Conservation (phyloP, 2,329 filamentous ascomycete species). For the Trichophyton benhamiae region DNA sequence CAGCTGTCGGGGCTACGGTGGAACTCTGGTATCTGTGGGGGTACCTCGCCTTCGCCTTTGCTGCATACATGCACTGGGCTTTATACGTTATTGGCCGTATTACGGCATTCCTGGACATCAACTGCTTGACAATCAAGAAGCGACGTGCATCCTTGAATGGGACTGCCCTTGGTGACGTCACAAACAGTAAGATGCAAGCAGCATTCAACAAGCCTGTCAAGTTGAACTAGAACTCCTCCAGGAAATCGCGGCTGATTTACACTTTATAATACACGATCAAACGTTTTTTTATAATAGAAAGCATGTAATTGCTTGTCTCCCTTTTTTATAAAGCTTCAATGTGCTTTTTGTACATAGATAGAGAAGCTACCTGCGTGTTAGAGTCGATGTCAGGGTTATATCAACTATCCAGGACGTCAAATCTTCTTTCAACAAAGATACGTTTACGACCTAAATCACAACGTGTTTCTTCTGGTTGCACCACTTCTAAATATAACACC, state of each 20-base stretch:
- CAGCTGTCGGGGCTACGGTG: slow-evolving; percentile 48
- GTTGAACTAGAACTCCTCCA: not conserved
- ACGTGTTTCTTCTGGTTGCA: not conserved
- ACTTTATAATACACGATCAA: not conserved
- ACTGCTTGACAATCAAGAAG: slow-evolving; percentile 71
- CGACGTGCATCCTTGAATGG: not conserved
- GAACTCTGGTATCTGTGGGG: slow-evolving; percentile 73
- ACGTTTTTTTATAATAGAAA: not conserved
- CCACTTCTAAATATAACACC: too few relatives aligned
- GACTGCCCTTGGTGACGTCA: not conserved
- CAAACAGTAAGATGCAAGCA: not conserved
- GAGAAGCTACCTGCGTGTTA: not conserved
- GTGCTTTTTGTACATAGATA: not conserved
- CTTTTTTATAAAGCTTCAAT: not conserved
- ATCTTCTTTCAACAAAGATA: not conserved
- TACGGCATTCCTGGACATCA: slow-evolving; percentile 84
- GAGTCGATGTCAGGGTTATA: not conserved
- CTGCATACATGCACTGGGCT: slow-evolving; percentile 92
- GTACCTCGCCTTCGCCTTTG: slow-evolving; percentile 69
- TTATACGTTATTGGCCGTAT: slow-evolving; percentile 82
- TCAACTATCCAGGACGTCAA: not conserved
- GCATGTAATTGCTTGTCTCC: not conserved
- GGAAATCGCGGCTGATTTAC: not conserved
- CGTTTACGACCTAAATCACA: not conserved
- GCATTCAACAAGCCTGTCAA: not conserved